Conservation (phyloP, 805 yeast species). For the Myxozyma nipponensis region DNA sequence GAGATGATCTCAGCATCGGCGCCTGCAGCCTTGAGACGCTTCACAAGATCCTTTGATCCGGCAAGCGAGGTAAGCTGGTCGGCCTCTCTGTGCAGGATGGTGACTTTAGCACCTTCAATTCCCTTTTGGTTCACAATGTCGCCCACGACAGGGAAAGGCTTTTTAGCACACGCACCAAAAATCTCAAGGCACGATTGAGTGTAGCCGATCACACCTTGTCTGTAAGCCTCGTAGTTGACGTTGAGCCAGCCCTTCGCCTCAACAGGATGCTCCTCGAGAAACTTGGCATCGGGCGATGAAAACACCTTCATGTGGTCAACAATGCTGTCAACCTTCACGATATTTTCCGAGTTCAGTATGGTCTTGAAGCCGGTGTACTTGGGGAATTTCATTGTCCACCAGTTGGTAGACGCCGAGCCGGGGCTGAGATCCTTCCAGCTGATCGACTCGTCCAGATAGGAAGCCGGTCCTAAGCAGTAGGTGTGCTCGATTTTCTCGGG, state of each 20-base stretch:
- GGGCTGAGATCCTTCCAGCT: conserved; percentile 20
- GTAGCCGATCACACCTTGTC: conserved; percentile 25
- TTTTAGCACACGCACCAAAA: conserved; percentile 18
- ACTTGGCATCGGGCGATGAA: conserved; percentile 16
- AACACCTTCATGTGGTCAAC: conserved; percentile 19
- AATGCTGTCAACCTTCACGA: conserved; percentile 21
- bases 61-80: conserved; percentile 16
- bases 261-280: conserved; percentile 23
- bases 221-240: conserved; percentile 26
- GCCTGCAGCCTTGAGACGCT: conserved; percentile 24
- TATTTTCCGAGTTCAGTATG: conserved; percentile 7
- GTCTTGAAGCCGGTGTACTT: conserved; percentile 10
- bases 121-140: conserved; percentile 17
- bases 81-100: conserved; percentile 21
- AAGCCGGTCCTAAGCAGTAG: conserved; percentile 25
- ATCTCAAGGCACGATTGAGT: conserved; percentile 24
- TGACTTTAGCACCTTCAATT: conserved; percentile 19
- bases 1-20: conserved; percentile 23
- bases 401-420: conserved; percentile 17
- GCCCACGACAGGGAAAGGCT: conserved; percentile 28
- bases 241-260: conserved; percentile 25
- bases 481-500: conserved; percentile 19
- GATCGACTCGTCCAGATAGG: conserved; percentile 18
- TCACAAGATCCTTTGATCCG: conserved; percentile 20
- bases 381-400: conserved; percentile 16